Evolutionary conservation across 805 yeast genomes (phyloP), one percentile per base, ranked within the genome.

Genomic region (Jamesozyma piceae): DNA sequence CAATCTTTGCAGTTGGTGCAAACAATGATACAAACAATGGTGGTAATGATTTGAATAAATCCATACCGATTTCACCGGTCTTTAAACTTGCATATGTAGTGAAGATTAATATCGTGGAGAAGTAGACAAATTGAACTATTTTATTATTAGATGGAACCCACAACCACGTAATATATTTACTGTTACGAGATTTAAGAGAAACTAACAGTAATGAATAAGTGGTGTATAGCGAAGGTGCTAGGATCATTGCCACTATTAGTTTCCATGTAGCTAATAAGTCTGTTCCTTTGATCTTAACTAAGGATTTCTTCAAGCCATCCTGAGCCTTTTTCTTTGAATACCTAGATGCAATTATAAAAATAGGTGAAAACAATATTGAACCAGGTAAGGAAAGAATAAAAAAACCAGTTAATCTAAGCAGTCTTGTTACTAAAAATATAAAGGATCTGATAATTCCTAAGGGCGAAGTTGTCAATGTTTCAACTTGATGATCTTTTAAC

Each of bases 241-340:
- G 66, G 1, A 86, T 82, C 65, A 90, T 72, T 15, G 90, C 79
- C 20, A 89, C 85, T 46, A 89, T 71, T 37, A 90, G 76, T 63
- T 90, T 90, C 98, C 98, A 90, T 2, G 97, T 86, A 2, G 97
- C 97, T 43, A 90, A 70, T 33, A 90, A 94, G 60, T 90, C 98
- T 39, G 76, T 77, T 13, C 95, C 97, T 58, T 80, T 79, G 49
- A 90, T 80, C 59, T 90, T 90, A 15, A 90, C 98, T 1, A 85
- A 74, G 0, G 96, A 87, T n/a, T 75, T 82, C n/a, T 86, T 88
- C 46, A 90, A 68, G 0, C 97, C 97, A 30, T 77, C 74, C 46
- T 63, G 68, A 33, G 89, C 87, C 63, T 89, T 88, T 48, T 70
- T 68, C 45, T 70, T 74, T 13, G 95, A 81, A 43, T 85, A 81